Evolutionary conservation across 1,284 basidiomycete genomes (phyloP).

Genomic region (Trichosporon faecale): DNA sequence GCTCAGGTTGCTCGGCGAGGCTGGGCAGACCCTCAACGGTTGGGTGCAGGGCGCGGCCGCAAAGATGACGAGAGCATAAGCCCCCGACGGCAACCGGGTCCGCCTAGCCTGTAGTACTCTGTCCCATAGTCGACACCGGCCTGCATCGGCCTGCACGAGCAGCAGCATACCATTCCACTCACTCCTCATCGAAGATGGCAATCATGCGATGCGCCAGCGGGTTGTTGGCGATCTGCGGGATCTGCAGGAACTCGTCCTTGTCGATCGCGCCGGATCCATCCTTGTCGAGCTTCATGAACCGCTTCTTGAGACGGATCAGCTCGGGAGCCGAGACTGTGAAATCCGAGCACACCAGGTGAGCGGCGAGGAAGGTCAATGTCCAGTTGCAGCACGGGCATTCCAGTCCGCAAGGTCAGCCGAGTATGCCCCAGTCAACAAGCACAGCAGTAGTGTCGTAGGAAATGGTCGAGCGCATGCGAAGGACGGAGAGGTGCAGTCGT

Average conservation of each 20-base stretch:
- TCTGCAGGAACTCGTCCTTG: conserved; percentile 96
- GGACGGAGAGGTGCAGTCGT: neutral
- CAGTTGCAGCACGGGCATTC: neutral
- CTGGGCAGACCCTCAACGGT: no score
- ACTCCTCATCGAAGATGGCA: conserved; percentile 99
- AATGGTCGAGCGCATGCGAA: neutral
- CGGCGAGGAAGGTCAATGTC: neutral
- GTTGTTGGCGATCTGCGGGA: conserved; percentile 98
- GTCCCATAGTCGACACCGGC: neutral
- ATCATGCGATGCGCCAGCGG: conserved; percentile 96
- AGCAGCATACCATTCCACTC: conserved; percentile 47
- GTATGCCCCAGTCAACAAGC: no score
- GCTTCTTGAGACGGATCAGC: conserved; percentile 91
- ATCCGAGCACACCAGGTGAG: neutral
- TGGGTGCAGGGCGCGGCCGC: no score
- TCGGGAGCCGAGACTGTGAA: conserved; percentile 80
- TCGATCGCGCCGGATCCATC: conserved; percentile 97
- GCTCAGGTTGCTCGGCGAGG: neutral
- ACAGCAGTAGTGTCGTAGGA: neutral
- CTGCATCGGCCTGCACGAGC: neutral
- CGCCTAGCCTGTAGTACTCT: no score
- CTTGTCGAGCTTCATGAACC: conserved; percentile 99
- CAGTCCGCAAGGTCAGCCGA: neutral
- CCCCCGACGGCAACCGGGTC: no score
- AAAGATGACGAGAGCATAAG: no score